Evolutionary conservation across 352 stramenopile genomes (phyloP), one percentile per base, ranked within the genome.

Genomic region (Phytophthora multivora): DNA sequence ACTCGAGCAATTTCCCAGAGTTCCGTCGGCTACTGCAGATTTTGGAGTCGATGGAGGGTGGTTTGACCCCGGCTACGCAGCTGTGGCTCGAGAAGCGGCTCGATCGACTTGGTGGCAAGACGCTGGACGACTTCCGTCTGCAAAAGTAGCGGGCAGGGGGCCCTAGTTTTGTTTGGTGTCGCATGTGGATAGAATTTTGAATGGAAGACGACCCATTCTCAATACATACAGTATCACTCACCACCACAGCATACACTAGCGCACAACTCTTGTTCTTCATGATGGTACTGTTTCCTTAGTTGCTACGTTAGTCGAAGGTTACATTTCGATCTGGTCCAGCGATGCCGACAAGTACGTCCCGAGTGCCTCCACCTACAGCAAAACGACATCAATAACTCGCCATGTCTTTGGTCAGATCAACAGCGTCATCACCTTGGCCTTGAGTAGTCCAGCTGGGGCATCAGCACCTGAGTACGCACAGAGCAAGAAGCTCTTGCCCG

Each of bases 31-130:
- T 95, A 30, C 66, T 95, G 59, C 84, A 91, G 66, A 88, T 91
- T 33, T 50, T 93, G 13, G 80, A 93, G 26, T 70, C 80, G 18
- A 93, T 93, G 84, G 76, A 91, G 40, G 73, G 73, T 16, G 84
- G 82, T 0, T 57, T 93, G 3, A 79, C 80, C 43, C 84, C 84
- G 2, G 79, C 72, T 16, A 88, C 81, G 31, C 66, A 84, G 21
- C 63, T 90, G 21, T 93, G 84, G 84, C 80, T 93, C 21, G 84
- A 93, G 59, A 83, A 77, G 49, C 76, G 80, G n/a, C 71, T 93
- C 5, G 69, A 55, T 13, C 67, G 63, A 4, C 53, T 87, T 16
- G 79, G 66, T 31, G 64, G 50, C 5, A 88, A 82, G 52, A 81
- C 63, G 45, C 51, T 90, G 49, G 81, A 88, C 46, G 81, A 90